These are phyloP conservation scores for Schizosaccharomyces osmophilus DNA, from an alignment of 805 yeast genomes.

Conservation along the genomic window DNA sequence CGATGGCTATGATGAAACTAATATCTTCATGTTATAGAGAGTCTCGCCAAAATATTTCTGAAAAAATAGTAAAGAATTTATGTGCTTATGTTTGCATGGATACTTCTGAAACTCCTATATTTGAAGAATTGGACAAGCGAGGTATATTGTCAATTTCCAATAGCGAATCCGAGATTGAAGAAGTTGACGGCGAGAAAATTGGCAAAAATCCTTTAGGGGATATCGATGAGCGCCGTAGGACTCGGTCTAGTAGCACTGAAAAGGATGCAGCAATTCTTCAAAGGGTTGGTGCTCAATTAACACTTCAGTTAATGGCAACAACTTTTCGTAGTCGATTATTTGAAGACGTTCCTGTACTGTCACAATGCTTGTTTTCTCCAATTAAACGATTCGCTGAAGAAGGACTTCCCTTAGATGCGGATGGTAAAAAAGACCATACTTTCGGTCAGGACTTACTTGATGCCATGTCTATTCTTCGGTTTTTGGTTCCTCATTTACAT, in stretches of 20 bases:
- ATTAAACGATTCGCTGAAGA: conserved; percentile 16
- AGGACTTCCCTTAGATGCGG: conserved; percentile 10
- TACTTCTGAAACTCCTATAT: conserved; percentile 87
- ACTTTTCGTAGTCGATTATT: conserved; percentile 33
- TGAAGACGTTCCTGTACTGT: conserved; percentile 38
- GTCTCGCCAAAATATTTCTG: conserved; percentile 52
- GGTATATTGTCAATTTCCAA: not conserved
- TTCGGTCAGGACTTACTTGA: conserved; percentile 67
- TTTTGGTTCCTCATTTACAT: conserved; percentile 40
- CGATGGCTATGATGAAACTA: conserved; percentile 40
- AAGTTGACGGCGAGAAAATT: not conserved
- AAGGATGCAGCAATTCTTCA: conserved; percentile 11
- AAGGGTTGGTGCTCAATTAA: conserved; percentile 57
- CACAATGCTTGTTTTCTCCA: conserved; percentile 41
- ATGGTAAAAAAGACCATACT: conserved; percentile 18
- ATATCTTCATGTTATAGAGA: conserved; percentile 30
- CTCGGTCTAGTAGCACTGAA: conserved; percentile 17
- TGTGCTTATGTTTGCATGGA: conserved; percentile 89
- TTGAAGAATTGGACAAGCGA: conserved; percentile 11
- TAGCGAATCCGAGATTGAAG: not conserved
- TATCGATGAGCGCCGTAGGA: conserved; percentile 21
- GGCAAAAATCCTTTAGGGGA: not conserved
- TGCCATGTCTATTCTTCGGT: conserved; percentile 57
- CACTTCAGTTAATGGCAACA: conserved; percentile 35
- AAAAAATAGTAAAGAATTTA: conserved; percentile 68